phyloP scores from a whole-genome alignment of 805 yeast species.

The Kazachstania viticola region DNA sequence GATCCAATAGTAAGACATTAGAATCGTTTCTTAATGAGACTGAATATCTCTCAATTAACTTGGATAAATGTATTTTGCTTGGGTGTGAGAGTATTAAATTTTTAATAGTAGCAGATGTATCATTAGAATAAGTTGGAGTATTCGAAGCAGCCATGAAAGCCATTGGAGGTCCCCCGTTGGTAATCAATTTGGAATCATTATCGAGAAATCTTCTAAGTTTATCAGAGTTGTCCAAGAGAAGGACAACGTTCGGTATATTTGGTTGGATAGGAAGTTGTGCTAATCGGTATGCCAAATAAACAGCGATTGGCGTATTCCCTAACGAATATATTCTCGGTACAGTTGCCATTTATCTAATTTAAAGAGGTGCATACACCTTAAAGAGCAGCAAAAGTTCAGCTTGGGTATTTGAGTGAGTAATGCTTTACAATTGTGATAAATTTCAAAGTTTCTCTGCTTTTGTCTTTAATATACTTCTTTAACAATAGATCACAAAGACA shows the following conservation, averaged over 20 bases:
- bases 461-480: too few relatives aligned
- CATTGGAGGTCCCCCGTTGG: constrained; percentile 2
- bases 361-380: background rate
- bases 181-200: constrained; percentile 30
- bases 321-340: constrained; percentile 30
- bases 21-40: constrained; percentile 34
- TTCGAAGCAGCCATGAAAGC: constrained; percentile 26
- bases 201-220: constrained; percentile 32
- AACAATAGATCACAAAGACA: too few relatives aligned
- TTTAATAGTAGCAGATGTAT: constrained; percentile 27
- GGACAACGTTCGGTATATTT: constrained; percentile 29
- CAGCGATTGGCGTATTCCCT: constrained; percentile 33
- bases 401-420: too few relatives aligned
- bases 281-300: constrained; percentile 34
- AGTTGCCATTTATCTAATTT: constrained; percentile 8
- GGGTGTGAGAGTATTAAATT: constrained; percentile 50
- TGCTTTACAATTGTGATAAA: too few relatives aligned
- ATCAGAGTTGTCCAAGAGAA: constrained; percentile 33
- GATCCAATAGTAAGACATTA: constrained; percentile 51
- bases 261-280: constrained; percentile 30
- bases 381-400: too few relatives aligned
- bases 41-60: constrained; percentile 38
- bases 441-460: too few relatives aligned
- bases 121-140: constrained; percentile 24
- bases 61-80: constrained; percentile 42